Conservation (phyloP, 1,284 basidiomycete species). For the Puccinia hordei region DNA sequence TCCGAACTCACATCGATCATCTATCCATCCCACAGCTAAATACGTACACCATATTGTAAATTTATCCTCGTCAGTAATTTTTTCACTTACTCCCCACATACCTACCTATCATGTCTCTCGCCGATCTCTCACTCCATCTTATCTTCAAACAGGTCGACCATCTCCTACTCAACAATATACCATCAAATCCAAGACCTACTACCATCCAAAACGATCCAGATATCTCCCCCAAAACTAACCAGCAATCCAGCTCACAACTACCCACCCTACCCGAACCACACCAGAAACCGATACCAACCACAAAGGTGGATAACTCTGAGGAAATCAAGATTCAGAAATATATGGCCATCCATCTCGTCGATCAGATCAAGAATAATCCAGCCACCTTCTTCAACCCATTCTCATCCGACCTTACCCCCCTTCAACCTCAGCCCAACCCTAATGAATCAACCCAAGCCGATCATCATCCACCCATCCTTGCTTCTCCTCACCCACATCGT, state of each 20-base stretch:
- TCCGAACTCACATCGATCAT: no score
- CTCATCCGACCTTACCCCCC: neutral
- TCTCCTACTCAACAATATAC: neutral
- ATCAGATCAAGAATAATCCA: neutral
- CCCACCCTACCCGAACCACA: no score
- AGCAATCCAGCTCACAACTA: neutral
- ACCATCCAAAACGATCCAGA: neutral
- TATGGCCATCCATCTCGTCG: slow-evolving; percentile 14
- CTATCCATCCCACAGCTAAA: no score
- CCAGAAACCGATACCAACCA: no score
- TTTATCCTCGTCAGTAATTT: neutral
- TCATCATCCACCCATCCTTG: neutral
- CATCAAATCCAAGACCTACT: neutral
- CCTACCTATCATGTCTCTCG: neutral
- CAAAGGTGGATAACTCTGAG: neutral
- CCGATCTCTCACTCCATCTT: neutral
- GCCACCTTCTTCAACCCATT: slow-evolving; percentile 4
- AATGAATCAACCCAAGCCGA: no score
- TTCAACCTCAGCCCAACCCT: neutral
- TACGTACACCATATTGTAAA: no score
- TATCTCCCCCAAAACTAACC: neutral
- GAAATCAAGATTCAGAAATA: neutral
- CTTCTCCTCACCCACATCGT: neutral
- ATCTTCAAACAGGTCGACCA: neutral
- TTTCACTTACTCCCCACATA: neutral